Evolutionary conservation across 2,329 filamentous ascomycete species (phyloP).

Genomic region (Colletotrichum ledebouriae): DNA sequence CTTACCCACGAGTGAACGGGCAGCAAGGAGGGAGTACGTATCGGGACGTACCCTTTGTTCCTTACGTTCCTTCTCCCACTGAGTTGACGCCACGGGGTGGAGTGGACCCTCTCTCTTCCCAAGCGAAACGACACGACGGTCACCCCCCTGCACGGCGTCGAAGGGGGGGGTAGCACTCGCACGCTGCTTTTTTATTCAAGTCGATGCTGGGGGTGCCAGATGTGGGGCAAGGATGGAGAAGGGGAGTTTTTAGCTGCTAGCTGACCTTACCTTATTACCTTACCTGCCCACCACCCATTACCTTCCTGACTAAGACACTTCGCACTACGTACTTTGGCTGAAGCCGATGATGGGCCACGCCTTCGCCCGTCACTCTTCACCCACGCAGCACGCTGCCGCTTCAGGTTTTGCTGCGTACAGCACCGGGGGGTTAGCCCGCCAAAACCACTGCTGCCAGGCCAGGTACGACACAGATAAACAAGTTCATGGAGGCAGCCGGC

Average conservation of each 20-base stretch:
- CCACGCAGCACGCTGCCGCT: slow-evolving; percentile 16
- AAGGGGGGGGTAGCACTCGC: slow-evolving; percentile 26
- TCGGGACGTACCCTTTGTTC: slow-evolving; percentile 35
- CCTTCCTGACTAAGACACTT: slow-evolving; percentile 5
- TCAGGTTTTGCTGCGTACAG: slow-evolving; percentile 14
- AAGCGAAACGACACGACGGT: slow-evolving; percentile 39
- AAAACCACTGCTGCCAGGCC: slow-evolving; percentile 15
- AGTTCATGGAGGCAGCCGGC: slow-evolving; percentile 30
- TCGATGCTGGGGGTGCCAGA: slow-evolving; percentile 29
- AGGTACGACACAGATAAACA: slow-evolving; percentile 23
- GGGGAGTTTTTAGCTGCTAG: slow-evolving; percentile 15
- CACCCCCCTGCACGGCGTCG: slow-evolving; percentile 21
- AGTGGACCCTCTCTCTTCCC: slow-evolving; percentile 21
- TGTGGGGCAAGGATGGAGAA: slow-evolving; percentile 26
- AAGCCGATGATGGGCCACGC: slow-evolving; percentile 22
- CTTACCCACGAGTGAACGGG: slow-evolving; percentile 59
- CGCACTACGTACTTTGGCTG: slow-evolving; percentile 8
- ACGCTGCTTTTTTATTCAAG: slow-evolving; percentile 33
- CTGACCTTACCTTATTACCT: slow-evolving; percentile 21
- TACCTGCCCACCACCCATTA: background rate
- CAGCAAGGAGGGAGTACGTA: slow-evolving; percentile 40
- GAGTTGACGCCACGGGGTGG: slow-evolving; percentile 29
- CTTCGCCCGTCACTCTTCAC: slow-evolving; percentile 1
- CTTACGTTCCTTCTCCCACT: slow-evolving; percentile 35
- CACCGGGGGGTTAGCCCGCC: slow-evolving; percentile 10